Conservation (phyloP, 2,329 filamentous ascomycete genomes). For the Colletotrichum destructivum region DNA sequence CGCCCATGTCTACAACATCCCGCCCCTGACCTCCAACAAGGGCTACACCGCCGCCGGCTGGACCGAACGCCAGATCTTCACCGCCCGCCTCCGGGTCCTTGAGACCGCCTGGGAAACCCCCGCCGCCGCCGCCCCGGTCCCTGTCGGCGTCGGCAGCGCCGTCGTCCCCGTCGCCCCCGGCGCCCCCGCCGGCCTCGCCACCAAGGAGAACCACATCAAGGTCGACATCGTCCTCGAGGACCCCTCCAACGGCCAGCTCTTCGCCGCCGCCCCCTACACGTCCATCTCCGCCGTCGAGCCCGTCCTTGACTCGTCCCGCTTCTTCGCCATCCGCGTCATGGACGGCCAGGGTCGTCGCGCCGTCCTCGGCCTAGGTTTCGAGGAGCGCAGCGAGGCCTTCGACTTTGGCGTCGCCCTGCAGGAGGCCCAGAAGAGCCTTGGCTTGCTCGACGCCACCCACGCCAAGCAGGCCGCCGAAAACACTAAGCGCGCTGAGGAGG, state of each 20-base stretch:
- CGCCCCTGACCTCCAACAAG: constrained; percentile 82
- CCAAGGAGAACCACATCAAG: constrained; percentile 69
- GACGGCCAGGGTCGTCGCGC: constrained; percentile 84
- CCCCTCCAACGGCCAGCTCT: constrained; percentile 78
- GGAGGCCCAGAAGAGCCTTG: constrained; percentile 80
- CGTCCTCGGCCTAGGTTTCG: constrained; percentile 87
- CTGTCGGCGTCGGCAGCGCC: constrained; percentile 37
- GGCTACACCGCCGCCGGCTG: constrained; percentile 85
- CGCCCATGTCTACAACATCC: constrained; percentile 91
- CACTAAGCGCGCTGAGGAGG: constrained; percentile 55
- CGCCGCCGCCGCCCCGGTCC: constrained; percentile 44
- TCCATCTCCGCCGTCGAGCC: constrained; percentile 78
- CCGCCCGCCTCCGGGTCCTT: constrained; percentile 83
- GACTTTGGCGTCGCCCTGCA: constrained; percentile 87
- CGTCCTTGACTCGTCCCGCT: constrained; percentile 83
- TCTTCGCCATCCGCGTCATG: constrained; percentile 87
- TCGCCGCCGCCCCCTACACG: constrained; percentile 87
- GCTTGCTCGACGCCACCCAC: constrained; percentile 65
- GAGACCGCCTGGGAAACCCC: constrained; percentile 74
- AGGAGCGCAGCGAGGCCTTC: constrained; percentile 88
- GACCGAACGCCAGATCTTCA: constrained; percentile 89
- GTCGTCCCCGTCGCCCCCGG: constrained; percentile 37
- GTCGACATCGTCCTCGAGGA: constrained; percentile 87
- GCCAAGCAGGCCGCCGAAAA: constrained; percentile 53
- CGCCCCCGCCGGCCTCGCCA: constrained; percentile 28